Evolutionary conservation across 495 filamentous ascomycete genomes (phyloP), one percentile per base, ranked within the genome.

Genomic region (Paragyromitra xinjiangensis): DNA sequence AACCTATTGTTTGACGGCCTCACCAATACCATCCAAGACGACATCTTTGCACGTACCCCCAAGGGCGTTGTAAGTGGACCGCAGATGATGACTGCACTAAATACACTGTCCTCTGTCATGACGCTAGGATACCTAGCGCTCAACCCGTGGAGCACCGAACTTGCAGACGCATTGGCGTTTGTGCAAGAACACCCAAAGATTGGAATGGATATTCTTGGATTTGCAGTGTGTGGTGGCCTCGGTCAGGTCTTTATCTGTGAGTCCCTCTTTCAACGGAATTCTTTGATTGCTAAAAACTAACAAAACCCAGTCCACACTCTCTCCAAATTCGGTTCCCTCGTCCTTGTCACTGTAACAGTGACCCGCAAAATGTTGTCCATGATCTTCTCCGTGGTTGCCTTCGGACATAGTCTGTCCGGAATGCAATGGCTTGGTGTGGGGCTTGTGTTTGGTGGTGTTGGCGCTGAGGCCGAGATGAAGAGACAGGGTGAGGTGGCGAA

Each of bases 41-140:
- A 97, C 83, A 93, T 99, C 84, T 98, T 98, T 84, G 83, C 83
- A 65, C 58, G 69, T 24, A 78, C 75, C 3, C 79, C 80, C 3
- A 78, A 73, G 59, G 81, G 81, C 14, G 16, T 69, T 6, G 81
- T 83, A 8, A 88, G 89, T 8, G 96, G 96, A 1, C 94, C 95
- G 64, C 96, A 98, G 88, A 98, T 99, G 95, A 99, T 99, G 95
- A 93, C 93, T 72, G 96, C 95, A n/a, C 93, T 97, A 81, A 98
- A 98, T 80, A 83, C 97, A 42, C 89, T 98, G 78, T 90, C 88
- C 51, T 94, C 93, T 0, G 73, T 87, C 40, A 83, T 98, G 63
- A 98, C 94, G 2, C 86, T 89, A 42, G 80, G 83, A 1, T 98
- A 95, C 73, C 88, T 99, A 26, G 78, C 94, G 51, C 82, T 94